Conservation (phyloP, 768 basidiomycete genomes). For the Auricularia sp. region DNA sequence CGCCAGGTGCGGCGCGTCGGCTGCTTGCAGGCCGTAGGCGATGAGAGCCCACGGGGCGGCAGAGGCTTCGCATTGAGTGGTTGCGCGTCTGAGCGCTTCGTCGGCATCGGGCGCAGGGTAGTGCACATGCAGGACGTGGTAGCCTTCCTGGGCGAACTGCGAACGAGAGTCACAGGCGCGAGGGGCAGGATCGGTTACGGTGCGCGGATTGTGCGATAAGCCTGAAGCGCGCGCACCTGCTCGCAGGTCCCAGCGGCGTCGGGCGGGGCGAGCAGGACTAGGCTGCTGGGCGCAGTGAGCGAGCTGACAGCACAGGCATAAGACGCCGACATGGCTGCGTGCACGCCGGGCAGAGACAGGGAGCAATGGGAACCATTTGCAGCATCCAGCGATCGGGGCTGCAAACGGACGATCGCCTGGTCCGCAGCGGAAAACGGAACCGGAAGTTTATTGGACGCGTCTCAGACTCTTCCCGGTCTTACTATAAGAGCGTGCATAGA, state of each 20-base stretch:
- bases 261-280: conserved; percentile 23
- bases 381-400: background rate
- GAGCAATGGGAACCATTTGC: background rate
- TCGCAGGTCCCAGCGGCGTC: conserved; percentile 28
- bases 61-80: background rate
- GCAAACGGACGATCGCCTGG: background rate
- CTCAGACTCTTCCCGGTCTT: background rate
- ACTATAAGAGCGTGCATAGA: background rate
- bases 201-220: background rate
- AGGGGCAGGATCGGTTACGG: background rate
- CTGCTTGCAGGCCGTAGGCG: conserved; percentile 22
- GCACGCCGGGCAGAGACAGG: too few relatives aligned
- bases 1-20: conserved; percentile 13
- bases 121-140: conserved; percentile 24
- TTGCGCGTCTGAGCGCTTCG: conserved; percentile 6
- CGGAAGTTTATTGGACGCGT: background rate
- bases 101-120: conserved; percentile 15
- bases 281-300: conserved; percentile 20
- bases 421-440: too few relatives aligned
- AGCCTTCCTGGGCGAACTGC: conserved; percentile 33
- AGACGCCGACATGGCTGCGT: background rate
- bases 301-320: conserved; percentile 17
- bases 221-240: conserved; percentile 19
- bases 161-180: background rate
- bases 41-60: conserved; percentile 20